phyloP scores from a whole-genome alignment of 345 rosid species.

The Dipteronia sinensis region DNA sequence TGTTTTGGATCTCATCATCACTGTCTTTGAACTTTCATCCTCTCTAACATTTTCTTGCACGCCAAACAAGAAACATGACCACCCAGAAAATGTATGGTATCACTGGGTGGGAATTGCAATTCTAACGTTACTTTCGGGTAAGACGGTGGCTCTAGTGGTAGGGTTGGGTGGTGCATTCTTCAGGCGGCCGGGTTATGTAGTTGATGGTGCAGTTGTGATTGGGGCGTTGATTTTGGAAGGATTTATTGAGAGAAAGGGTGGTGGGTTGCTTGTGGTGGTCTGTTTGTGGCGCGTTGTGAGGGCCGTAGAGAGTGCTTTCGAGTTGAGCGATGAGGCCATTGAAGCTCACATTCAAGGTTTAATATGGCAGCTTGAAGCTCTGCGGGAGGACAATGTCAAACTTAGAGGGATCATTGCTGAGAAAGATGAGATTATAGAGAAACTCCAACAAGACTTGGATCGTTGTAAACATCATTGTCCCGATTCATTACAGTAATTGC shows the following conservation, averaged over 20 bases:
- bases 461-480: not conserved
- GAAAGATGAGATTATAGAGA: slow-evolving; percentile 46
- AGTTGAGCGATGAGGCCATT: slow-evolving; percentile 79
- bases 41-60: slow-evolving; percentile 44
- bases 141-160: slow-evolving; percentile 40
- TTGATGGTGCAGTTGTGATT: slow-evolving; percentile 52
- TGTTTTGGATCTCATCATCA: slow-evolving; percentile 53
- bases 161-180: slow-evolving; percentile 50
- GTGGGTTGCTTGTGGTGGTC: slow-evolving; percentile 64
- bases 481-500: too few species aligned
- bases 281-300: slow-evolving; percentile 77
- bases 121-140: slow-evolving; percentile 50
- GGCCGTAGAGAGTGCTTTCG: slow-evolving; percentile 67
- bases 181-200: slow-evolving; percentile 45
- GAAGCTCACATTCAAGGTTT: slow-evolving; percentile 56
- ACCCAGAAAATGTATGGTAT: slow-evolving; percentile 39
- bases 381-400: slow-evolving; percentile 42
- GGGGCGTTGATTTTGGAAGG: slow-evolving; percentile 62
- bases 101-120: slow-evolving; percentile 65
- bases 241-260: slow-evolving; percentile 50
- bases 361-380: slow-evolving; percentile 50
- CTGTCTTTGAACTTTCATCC: slow-evolving; percentile 58
- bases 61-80: not conserved
- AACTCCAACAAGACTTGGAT: slow-evolving; percentile 36
- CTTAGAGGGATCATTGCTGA: slow-evolving; percentile 37